Conservation (phyloP, 371 early-diverging fungal genomes). For the Rhizopus delemar region DNA sequence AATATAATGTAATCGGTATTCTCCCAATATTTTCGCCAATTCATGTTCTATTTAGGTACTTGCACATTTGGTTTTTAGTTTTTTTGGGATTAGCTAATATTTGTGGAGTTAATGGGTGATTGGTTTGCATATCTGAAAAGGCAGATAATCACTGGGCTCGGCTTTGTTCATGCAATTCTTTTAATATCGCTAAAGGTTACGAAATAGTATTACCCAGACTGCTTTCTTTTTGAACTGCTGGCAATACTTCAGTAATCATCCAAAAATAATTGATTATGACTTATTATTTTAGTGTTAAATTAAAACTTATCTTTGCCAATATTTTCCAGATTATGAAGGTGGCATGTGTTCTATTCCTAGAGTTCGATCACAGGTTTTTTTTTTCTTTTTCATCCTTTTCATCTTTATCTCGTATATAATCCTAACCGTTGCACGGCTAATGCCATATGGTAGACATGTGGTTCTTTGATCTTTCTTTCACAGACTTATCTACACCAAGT, state of each 20-base stretch:
- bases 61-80: constrained; percentile 45
- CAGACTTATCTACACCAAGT: constrained; percentile 57
- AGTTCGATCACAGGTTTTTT: neutral
- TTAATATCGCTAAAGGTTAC: constrained; percentile 37
- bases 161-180: constrained; percentile 48
- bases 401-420: constrained; percentile 57
- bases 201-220: constrained; percentile 37
- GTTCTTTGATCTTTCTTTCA: constrained; percentile 51
- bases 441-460: constrained; percentile 68
- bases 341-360: constrained; percentile 41
- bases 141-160: constrained; percentile 50
- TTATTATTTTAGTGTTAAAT: constrained; percentile 29
- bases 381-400: neutral
- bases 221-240: constrained; percentile 37
- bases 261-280: constrained; percentile 36
- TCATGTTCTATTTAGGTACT: constrained; percentile 21
- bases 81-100: constrained; percentile 36
- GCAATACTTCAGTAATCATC: constrained; percentile 41
- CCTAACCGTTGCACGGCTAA: constrained; percentile 61
- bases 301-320: constrained; percentile 46
- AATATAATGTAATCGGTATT: too few species aligned
- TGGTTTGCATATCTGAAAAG: constrained; percentile 41
- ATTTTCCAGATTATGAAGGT: constrained; percentile 62
- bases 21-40: neutral
- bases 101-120: constrained; percentile 15